Evolutionary conservation across 495 filamentous ascomycete genomes (phyloP).

Genomic region (Aspergillus sparsus): DNA sequence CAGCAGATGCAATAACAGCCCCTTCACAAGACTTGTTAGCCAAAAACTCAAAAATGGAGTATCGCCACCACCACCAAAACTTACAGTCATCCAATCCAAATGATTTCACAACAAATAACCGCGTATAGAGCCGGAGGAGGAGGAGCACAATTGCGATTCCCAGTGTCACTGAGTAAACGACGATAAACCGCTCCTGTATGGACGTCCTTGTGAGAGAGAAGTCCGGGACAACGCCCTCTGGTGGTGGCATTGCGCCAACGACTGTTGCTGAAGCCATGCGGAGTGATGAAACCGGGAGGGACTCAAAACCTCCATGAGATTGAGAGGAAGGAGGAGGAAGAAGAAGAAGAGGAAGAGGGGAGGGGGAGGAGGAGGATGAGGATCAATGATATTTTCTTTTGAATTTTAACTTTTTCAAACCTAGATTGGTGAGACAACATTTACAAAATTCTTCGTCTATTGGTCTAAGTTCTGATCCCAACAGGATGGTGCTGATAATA

Average conservation of each 20-base stretch:
- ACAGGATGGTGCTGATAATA: background rate
- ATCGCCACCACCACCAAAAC: background rate
- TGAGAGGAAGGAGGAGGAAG: background rate
- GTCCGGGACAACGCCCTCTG: background rate
- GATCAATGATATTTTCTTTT: background rate
- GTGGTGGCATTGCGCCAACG: conserved; percentile 7
- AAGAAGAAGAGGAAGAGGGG: background rate
- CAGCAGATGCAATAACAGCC: conserved; percentile 8
- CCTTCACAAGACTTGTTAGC: background rate
- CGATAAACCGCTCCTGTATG: conserved; percentile 3
- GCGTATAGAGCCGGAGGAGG: conserved; percentile 5
- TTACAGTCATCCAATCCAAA: conserved; percentile 8
- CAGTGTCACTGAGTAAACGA: background rate
- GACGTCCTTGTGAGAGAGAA: conserved; percentile 5
- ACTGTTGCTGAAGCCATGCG: conserved; percentile 1
- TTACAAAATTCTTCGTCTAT: background rate
- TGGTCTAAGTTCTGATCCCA: background rate
- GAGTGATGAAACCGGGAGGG: background rate
- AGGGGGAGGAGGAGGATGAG: too few relatives aligned
- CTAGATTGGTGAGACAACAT: too few relatives aligned
- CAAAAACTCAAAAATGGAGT: background rate
- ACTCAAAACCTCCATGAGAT: background rate
- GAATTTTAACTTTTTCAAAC: background rate
- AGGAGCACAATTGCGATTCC: conserved; percentile 5
- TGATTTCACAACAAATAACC: conserved; percentile 2